phyloP scores from a whole-genome alignment of 257 asterid species.

The Solanum habrochaites region DNA sequence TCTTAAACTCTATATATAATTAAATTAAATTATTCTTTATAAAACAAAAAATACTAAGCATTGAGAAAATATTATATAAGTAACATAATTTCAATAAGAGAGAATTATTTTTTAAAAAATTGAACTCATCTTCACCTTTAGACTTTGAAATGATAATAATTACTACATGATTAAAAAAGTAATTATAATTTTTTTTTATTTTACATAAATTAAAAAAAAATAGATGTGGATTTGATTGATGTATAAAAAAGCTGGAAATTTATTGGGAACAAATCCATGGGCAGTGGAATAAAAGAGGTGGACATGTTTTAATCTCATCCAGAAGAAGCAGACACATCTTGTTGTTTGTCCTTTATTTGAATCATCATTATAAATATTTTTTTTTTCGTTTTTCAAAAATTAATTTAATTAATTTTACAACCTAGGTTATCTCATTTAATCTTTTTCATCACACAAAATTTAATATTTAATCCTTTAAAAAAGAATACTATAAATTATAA shows the following conservation, averaged over 20 bases:
- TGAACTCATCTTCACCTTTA: fast-evolving
- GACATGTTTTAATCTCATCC: too few species aligned
- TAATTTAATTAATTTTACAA: too few species aligned
- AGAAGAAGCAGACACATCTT: neutral
- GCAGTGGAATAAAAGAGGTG: neutral
- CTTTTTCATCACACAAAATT: too few species aligned
- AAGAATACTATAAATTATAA: fast-evolving
- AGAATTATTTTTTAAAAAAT: neutral
- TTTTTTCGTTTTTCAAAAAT: fast-evolving
- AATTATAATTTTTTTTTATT: too few species aligned
- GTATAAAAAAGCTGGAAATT: neutral
- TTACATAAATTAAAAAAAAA: neutral
- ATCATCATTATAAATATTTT: too few species aligned
- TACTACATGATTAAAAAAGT: neutral
- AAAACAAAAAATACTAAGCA: too few species aligned
- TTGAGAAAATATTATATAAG: too few species aligned
- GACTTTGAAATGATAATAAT: neutral
- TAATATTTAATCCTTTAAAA: too few species aligned
- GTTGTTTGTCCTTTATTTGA: neutral
- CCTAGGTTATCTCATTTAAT: too few species aligned
- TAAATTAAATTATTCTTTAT: too few species aligned
- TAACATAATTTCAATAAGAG: neutral
- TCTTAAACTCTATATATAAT: too few species aligned
- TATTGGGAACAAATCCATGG: neutral
- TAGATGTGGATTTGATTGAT: neutral